These are phyloP conservation scores for Mycosphaerella arachidis DNA, from an alignment of 2,329 filamentous ascomycete genomes.

Conservation along the genomic window DNA sequence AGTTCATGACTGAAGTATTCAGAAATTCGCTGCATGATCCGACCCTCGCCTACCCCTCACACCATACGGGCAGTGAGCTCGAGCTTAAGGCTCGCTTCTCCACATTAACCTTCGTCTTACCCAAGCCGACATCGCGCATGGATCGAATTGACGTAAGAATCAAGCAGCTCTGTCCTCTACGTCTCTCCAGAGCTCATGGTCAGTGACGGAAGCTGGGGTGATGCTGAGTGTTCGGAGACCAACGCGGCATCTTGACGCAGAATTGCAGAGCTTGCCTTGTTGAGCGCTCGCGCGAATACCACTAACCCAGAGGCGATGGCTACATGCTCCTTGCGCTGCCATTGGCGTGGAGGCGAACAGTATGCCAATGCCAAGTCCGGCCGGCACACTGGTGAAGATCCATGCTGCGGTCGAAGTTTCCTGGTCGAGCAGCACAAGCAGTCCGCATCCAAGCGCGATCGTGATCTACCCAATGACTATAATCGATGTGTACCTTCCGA, in stretches of 20 bases:
- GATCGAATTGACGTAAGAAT: background rate
- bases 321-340: constrained; percentile 49
- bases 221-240: background rate
- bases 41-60: background rate
- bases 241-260: background rate
- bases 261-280: background rate
- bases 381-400: constrained; percentile 58
- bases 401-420: constrained; percentile 51
- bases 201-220: background rate
- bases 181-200: background rate
- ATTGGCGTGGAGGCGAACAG: constrained; percentile 61
- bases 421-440: constrained; percentile 48
- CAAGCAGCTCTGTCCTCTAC: background rate
- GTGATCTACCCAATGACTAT: constrained; percentile 60
- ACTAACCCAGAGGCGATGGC: constrained; percentile 8
- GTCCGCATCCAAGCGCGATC: constrained; percentile 55
- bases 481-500: constrained; percentile 57
- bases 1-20: constrained; percentile 6
- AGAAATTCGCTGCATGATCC: background rate
- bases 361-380: constrained; percentile 60
- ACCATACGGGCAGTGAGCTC: background rate
- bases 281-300: constrained; percentile 4
- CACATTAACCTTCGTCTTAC: background rate
- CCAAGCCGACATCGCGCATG: background rate
- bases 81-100: background rate